Percentiles rank a stretch among this genome's conserved stretches.
Evolutionary conservation across 2,329 filamentous ascomycete genomes (phyloP).

Genomic region (Neofusicoccum umdonicola): DNA sequence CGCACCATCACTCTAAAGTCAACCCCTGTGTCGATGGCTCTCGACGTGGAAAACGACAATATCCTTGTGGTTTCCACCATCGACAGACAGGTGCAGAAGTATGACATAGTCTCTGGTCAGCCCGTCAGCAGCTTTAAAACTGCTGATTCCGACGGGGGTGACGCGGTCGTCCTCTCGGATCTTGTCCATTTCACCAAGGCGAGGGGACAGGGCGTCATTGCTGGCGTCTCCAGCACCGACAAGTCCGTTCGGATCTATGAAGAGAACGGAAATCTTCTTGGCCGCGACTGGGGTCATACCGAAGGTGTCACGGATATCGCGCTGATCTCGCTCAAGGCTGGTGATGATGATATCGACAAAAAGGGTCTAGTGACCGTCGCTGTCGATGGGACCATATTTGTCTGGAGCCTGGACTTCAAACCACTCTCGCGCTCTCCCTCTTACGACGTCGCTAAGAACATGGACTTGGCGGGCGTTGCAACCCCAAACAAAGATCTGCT

Average conservation of each 20-base stretch:
- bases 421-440: constrained; percentile 26
- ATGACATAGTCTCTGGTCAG: constrained; percentile 65
- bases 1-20: constrained; percentile 80
- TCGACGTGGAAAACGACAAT: constrained; percentile 61
- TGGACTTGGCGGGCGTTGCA: constrained; percentile 36
- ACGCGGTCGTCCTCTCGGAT: constrained; percentile 80
- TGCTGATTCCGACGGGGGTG: constrained; percentile 73
- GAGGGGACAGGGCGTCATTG: constrained; percentile 64
- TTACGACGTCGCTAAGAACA: constrained; percentile 33
- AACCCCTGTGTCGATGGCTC: constrained; percentile 79
- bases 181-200: constrained; percentile 62
- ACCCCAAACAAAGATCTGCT: constrained; percentile 32
- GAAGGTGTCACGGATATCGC: constrained; percentile 87
- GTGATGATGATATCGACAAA: constrained; percentile 48
- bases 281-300: constrained; percentile 91
- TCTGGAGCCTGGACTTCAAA: constrained; percentile 42
- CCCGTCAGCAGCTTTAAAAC: constrained; percentile 75
- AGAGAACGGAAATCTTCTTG: constrained; percentile 72
- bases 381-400: constrained; percentile 51
- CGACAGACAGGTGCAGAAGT: constrained; percentile 60
- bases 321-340: constrained; percentile 39
- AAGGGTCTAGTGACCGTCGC: constrained; percentile 48
- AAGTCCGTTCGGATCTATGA: constrained; percentile 94
- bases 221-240: constrained; percentile 90
- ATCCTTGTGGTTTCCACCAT: constrained; percentile 59